Conservation (phyloP, 2,329 filamentous ascomycete species). For the Leptographium flavum region DNA sequence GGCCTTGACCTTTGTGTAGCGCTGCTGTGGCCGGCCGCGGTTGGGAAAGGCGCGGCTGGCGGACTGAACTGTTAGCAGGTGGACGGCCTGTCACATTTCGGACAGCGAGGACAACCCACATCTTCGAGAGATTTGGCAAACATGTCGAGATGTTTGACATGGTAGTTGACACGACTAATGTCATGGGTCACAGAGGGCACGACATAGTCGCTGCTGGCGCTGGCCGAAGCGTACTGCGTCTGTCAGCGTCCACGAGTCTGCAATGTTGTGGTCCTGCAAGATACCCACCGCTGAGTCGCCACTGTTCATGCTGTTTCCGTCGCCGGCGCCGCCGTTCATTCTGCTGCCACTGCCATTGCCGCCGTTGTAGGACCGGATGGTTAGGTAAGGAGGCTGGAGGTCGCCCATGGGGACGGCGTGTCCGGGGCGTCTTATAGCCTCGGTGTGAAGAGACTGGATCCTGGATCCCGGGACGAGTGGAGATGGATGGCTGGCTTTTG, state of each 20-base stretch:
- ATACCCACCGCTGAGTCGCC: conserved; percentile 31
- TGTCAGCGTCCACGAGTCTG: background rate
- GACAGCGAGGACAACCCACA: conserved; percentile 21
- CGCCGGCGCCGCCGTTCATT: conserved; percentile 25
- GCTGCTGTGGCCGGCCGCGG: conserved; percentile 33
- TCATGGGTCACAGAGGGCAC: conserved; percentile 36
- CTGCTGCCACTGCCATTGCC: conserved; percentile 29
- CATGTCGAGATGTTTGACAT: conserved; percentile 39
- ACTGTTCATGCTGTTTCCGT: conserved; percentile 31
- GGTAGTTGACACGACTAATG: conserved; percentile 41
- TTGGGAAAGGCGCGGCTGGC: conserved; percentile 43
- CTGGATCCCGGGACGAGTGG: background rate
- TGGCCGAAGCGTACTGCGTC: conserved; percentile 27
- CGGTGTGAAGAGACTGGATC: background rate
- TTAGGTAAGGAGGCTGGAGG: conserved; percentile 32
- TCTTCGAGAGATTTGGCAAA: conserved; percentile 41
- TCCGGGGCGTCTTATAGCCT: background rate
- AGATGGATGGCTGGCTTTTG: background rate
- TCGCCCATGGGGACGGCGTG: conserved; percentile 22
- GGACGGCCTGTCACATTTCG: background rate
- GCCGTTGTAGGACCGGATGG: conserved; percentile 34
- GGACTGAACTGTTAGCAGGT: conserved; percentile 20
- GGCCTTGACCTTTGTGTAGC: conserved; percentile 40
- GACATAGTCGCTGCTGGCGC: conserved; percentile 19
- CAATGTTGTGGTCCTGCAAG: background rate